Percentiles rank a stretch among this genome's conserved stretches.
Conservation (phyloP, 2,329 filamentous ascomycete genomes). For the Byssothecium circinans region DNA sequence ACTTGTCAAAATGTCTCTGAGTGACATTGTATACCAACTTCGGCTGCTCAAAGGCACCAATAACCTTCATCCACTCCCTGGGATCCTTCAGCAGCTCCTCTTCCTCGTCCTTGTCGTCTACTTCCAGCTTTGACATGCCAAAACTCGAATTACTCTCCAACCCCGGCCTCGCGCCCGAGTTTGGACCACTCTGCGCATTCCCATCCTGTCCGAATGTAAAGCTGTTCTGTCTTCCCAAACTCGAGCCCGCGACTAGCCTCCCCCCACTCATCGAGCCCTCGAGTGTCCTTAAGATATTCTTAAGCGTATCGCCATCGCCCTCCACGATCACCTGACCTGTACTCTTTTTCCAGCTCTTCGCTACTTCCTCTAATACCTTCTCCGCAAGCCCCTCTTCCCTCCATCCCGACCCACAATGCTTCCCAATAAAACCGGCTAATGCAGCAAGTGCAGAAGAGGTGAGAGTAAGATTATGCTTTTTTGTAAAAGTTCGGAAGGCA, state of each 20-base stretch:
- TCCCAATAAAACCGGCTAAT: slow-evolving; percentile 85
- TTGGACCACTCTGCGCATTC: slow-evolving; percentile 11
- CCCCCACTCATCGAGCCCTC: slow-evolving; percentile 92
- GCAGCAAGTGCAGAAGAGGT: slow-evolving; percentile 83
- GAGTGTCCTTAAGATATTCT: slow-evolving; percentile 77
- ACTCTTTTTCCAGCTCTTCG: slow-evolving; percentile 86
- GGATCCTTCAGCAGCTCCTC: slow-evolving; percentile 67
- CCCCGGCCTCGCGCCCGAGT: slow-evolving; percentile 29
- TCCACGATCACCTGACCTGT: slow-evolving; percentile 91
- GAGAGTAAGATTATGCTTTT: slow-evolving; percentile 93
- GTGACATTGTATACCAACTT: slow-evolving; percentile 71
- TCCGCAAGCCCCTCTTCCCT: slow-evolving; percentile 92
- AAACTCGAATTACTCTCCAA: slow-evolving; percentile 68
- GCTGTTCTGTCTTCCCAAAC: slow-evolving; percentile 65
- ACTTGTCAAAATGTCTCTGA: slow-evolving; percentile 92
- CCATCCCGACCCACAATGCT: slow-evolving; percentile 95
- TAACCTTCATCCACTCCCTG: slow-evolving; percentile 79
- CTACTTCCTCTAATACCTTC: slow-evolving; percentile 86
- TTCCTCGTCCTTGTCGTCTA: slow-evolving; percentile 60
- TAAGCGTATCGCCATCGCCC: slow-evolving; percentile 69
- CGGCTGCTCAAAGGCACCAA: slow-evolving; percentile 85
- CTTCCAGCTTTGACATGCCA: slow-evolving; percentile 53
- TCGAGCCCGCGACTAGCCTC: slow-evolving; percentile 59
- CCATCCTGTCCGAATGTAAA: slow-evolving; percentile 59
- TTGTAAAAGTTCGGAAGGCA: slow-evolving; percentile 94